Evolutionary conservation across 192 early-diverging fungal species (phyloP).

Genomic region (Backusella macrospora): DNA sequence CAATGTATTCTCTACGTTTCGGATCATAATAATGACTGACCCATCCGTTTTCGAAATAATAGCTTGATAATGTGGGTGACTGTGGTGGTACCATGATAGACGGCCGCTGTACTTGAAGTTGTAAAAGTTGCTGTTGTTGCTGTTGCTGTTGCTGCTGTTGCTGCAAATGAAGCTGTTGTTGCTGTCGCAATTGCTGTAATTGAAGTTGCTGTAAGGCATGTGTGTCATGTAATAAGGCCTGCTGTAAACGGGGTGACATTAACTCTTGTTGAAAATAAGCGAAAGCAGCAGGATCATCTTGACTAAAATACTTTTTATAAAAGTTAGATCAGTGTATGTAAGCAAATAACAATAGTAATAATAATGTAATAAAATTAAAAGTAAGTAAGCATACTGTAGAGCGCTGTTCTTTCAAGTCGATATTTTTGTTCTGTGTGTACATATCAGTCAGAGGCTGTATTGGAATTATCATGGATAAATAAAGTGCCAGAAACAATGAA

Average conservation of each 20-base stretch:
- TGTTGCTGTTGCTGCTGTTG: constrained; percentile 47
- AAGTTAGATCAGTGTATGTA: background rate
- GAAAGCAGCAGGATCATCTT: constrained; percentile 36
- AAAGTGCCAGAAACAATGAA: too few species aligned
- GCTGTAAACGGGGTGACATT: constrained; percentile 22
- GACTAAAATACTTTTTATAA: background rate
- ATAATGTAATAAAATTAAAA: background rate
- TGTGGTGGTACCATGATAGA: constrained; percentile 60
- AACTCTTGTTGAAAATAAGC: constrained; percentile 37
- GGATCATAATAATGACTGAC: constrained; percentile 39
- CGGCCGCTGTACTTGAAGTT: constrained; percentile 38
- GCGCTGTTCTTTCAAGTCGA: constrained; percentile 1
- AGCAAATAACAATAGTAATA: too few species aligned
- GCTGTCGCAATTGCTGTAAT: constrained; percentile 37
- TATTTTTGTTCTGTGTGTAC: background rate
- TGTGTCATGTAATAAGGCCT: constrained; percentile 3
- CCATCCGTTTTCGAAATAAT: constrained; percentile 54
- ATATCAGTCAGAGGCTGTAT: background rate
- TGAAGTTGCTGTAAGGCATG: constrained; percentile 21
- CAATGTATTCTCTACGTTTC: constrained; percentile 26
- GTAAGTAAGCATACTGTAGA: background rate
- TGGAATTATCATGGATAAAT: too few species aligned
- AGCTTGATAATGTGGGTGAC: constrained; percentile 52
- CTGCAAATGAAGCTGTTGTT: constrained; percentile 54
- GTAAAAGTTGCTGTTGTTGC: constrained; percentile 45